phyloP scores from a whole-genome alignment of 306 rosid genomes.

The Benincasa hispida region DNA sequence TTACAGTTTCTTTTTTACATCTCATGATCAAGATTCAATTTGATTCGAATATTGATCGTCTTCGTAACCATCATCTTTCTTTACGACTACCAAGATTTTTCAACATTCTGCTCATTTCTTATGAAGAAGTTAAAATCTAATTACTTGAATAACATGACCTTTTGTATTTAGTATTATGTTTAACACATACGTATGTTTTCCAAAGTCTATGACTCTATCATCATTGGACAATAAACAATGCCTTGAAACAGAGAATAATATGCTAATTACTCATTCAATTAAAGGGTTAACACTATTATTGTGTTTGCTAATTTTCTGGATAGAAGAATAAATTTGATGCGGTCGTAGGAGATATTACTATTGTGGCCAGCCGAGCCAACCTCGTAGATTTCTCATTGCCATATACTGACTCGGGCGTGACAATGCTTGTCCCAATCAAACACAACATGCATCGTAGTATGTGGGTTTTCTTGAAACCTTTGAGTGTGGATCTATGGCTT shows the following conservation, averaged over 20 bases:
- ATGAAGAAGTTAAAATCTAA: neutral
- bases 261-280: neutral
- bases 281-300: neutral
- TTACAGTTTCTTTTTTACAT: neutral
- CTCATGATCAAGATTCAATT: neutral
- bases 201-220: neutral
- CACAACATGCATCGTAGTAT: conserved; percentile 6
- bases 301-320: neutral
- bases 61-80: neutral
- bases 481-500: conserved; percentile 32
- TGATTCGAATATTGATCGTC: neutral
- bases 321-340: conserved; percentile 16
- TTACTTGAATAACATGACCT: neutral
- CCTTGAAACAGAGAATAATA: neutral
- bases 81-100: neutral
- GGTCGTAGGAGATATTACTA: conserved; percentile 34
- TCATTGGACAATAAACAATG: neutral
- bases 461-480: conserved; percentile 36
- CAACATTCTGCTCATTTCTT: neutral
- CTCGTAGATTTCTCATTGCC: conserved; percentile 33
- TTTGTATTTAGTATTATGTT: neutral
- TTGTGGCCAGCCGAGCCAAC: conserved; percentile 17
- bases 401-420: conserved; percentile 23
- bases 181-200: no score
- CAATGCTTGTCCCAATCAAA: conserved; percentile 24